Base-by-base conservation (phyloP, 176 grass and related monocot species). In the Hyparrhenia diplandra region DNA sequence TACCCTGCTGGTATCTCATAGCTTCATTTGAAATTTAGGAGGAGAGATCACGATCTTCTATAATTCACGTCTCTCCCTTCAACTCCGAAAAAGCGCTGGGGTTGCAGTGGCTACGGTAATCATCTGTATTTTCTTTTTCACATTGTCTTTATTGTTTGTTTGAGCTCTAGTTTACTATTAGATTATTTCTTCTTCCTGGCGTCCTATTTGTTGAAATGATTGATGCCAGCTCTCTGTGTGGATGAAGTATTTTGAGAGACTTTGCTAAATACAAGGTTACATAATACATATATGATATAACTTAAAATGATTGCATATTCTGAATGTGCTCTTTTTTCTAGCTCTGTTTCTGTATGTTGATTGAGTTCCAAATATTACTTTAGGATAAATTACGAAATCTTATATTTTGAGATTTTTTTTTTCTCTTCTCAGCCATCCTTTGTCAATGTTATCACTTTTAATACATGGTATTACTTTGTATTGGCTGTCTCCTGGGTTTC, bases 31-130 rank as follows among this genome's bases (percentile, higher is more conserved):
- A 93, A 89, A 73, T 98, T 98, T 86, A 71, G 28, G 84, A 74
- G 60, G 82, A 88, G 80, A 87, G 88, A 83, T 89, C 88, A 82
- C 86, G 83, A 84, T 95, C 90, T 85, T 35, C 84, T 78, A 91
- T 98, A 78, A 54, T 95, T 85, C 92, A n/a, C 46, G 95, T 89
- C 45, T 88, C 78, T 73, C 95, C 95, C 69, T 98, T 98, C 87
- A 95, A 91, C 72, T 98, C 95, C 13, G 95, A 95, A 82, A 93
- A 73, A 62, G 90, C 2, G 88, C 90, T 12, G 92, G 92, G 45
- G 90, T 95, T 71, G 92, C 92, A 84, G 82, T 98, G 29, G 60
- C 28, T 32, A 31, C 76, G 84, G 95, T 98, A 93, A 91, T 74
- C 45, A 57, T 77, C 24, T 42, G 45, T 47, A 24, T 78, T 74